Evolutionary conservation across 2,329 filamentous ascomycete genomes (phyloP).

Genomic region (Trichoderma atrobrunneum): DNA sequence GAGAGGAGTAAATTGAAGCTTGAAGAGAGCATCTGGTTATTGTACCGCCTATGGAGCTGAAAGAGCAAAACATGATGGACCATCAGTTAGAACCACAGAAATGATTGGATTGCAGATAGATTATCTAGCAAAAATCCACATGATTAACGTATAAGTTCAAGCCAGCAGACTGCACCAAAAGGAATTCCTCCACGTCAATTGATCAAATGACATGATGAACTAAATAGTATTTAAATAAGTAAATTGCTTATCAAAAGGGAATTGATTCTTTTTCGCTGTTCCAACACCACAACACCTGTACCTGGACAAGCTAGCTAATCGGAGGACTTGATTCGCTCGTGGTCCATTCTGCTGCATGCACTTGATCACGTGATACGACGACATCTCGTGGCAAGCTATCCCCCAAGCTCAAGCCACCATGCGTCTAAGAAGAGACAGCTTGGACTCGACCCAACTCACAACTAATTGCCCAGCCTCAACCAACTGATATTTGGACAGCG

Average conservation of each 20-base stretch:
- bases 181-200: neutral
- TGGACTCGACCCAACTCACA: neutral
- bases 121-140: neutral
- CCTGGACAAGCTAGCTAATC: neutral
- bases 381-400: constrained; percentile 8
- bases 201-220: neutral
- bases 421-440: neutral
- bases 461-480: neutral
- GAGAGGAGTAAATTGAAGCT: neutral
- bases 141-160: neutral
- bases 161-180: neutral
- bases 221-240: neutral
- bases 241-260: neutral
- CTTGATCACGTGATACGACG: constrained; percentile 6
- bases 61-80: neutral
- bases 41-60: neutral
- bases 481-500: neutral
- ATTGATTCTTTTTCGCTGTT: neutral
- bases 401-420: constrained; percentile 4
- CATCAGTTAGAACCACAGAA: neutral
- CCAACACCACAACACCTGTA: neutral
- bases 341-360: neutral
- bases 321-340: neutral
- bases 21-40: neutral
- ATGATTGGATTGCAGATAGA: neutral